Conservation (phyloP, 208 protist genomes). For the Wallacemonas sp. region DNA sequence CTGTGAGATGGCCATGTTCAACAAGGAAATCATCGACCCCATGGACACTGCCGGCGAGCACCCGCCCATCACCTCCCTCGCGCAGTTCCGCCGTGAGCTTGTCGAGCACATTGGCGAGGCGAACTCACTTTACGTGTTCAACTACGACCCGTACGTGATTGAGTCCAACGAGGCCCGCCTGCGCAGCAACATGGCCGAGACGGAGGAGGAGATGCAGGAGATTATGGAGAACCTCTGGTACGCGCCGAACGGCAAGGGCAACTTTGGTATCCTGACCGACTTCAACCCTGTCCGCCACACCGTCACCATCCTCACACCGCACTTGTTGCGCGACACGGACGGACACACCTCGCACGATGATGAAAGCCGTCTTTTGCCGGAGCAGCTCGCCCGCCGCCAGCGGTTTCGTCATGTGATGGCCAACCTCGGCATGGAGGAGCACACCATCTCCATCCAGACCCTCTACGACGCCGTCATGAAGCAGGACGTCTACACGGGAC, state of each 20-base stretch:
- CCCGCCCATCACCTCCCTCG: conserved; percentile 64
- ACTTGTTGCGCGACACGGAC: conserved; percentile 30
- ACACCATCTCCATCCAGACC: conserved; percentile 73
- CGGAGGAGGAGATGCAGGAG: conserved; percentile 54
- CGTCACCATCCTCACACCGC: conserved; percentile 63
- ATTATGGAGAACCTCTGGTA: conserved; percentile 44
- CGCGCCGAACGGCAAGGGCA: conserved; percentile 48
- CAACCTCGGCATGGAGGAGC: conserved; percentile 67
- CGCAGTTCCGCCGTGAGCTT: conserved; percentile 85
- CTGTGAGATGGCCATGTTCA: conserved; percentile 87
- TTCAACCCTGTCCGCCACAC: conserved; percentile 76
- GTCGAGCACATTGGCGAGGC: conserved; percentile 49
- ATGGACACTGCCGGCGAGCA: conserved; percentile 61
- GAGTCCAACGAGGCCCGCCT: conserved; percentile 80
- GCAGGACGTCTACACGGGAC: conserved; percentile 69
- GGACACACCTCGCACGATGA: neutral
- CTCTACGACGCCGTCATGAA: conserved; percentile 74
- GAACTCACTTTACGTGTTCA: conserved; percentile 80
- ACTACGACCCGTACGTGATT: conserved; percentile 89
- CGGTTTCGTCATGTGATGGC: conserved; percentile 39
- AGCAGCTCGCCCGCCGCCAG: neutral
- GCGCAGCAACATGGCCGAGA: conserved; percentile 75
- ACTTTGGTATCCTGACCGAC: conserved; percentile 73
- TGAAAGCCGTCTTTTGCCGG: neutral
- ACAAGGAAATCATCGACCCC: conserved; percentile 66